phyloP scores from a whole-genome alignment of 805 yeast species.

The Clavispora carvajalis region DNA sequence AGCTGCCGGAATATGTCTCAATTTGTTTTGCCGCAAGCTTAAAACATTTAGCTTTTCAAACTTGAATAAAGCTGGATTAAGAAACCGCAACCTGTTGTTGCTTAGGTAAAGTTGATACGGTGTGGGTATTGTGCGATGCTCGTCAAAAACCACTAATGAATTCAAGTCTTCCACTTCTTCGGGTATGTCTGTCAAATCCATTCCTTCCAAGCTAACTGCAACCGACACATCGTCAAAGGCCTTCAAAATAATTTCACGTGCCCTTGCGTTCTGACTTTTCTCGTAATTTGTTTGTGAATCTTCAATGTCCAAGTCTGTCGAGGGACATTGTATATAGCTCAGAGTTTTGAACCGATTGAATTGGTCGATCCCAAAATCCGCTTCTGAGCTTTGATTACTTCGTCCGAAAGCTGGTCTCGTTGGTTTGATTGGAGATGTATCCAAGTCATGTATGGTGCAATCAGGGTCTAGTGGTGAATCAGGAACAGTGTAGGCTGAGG shows the following conservation, averaged over 20 bases:
- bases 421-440: conserved; percentile 10
- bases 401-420: background rate
- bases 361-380: conserved; percentile 49
- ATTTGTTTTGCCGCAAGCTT: conserved; percentile 43
- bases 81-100: conserved; percentile 41
- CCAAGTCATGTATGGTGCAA: background rate
- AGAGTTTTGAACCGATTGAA: conserved; percentile 37
- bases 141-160: conserved; percentile 42
- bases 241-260: conserved; percentile 37
- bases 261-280: conserved; percentile 21
- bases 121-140: conserved; percentile 16
- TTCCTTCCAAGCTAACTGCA: conserved; percentile 41
- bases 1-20: conserved; percentile 16
- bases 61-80: conserved; percentile 49
- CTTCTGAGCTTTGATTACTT: conserved; percentile 25
- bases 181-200: conserved; percentile 47
- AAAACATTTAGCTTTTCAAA: conserved; percentile 47
- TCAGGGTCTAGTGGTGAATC: conserved; percentile 20
- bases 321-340: conserved; percentile 22
- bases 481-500: conserved; percentile 18
- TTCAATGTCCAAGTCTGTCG: conserved; percentile 28
- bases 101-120: conserved; percentile 47
- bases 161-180: conserved; percentile 55
- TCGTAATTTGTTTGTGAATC: conserved; percentile 7
- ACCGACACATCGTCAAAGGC: conserved; percentile 46